Base-by-base conservation (phyloP, 2,329 filamentous ascomycete species). In the Cylindrodendrum hubeiense region DNA sequence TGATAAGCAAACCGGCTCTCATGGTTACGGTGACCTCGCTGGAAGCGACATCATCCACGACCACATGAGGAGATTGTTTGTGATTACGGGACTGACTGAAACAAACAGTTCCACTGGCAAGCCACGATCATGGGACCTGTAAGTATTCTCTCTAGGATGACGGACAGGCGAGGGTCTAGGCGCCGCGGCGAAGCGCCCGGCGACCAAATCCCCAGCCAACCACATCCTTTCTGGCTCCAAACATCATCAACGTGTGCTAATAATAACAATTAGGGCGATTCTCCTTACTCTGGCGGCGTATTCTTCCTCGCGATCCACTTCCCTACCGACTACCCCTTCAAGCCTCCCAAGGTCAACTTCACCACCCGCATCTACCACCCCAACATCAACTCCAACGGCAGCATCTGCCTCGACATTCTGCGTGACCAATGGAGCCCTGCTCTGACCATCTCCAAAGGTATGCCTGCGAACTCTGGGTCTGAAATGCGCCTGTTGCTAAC, bases 291-390 rank as follows among this genome's bases (percentile, higher is more conserved):
- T 54, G 95, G 95, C 81, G 96, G 96, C 79, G 95, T 99, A 76
- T 99, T 99, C 89, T 99, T 99, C 90, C 90, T 99, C 73, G 91
- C 93, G 75, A 99, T 99, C 80, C 94, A 98, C 85, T 98, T 99
- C 88, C 96, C 96, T 74, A 99, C 96, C 88, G 96, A 99, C 88
- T 99, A 99, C 85, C 96, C 96, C 44, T 99, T 99, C 89, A 99
- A 99, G 92, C 96, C 96, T 69, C 96, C 96, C 75, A 99, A 99
- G 90, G 95, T 99, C 84, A 98, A 98, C 92, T 99, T 99, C 89
- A 98, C 94, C 76, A 99, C 96, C 72, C 93, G 95, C 80, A 98
- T 99, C 87, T 99, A 99, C 83, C 96, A 99, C 86, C 96, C 96
- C 78, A 99, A 99, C 86, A 99, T 99, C 94, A 99, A 99, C 90